phyloP scores from a whole-genome alignment of 2,329 filamentous ascomycete species.

The Claviceps sp. region DNA sequence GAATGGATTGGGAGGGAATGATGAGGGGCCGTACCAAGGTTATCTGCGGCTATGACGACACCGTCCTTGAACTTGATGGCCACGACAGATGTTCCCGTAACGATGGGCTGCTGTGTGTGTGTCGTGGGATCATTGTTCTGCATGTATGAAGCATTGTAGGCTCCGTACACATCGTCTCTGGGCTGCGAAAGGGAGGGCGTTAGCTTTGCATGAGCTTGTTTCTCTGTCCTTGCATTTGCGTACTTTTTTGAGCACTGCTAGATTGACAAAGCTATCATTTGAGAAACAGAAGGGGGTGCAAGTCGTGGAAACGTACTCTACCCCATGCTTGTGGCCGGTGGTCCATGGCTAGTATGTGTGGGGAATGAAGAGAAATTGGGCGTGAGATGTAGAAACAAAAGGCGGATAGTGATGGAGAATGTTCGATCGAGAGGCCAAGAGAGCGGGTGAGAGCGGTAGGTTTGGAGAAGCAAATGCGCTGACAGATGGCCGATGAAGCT shows the following conservation, averaged over 20 bases:
- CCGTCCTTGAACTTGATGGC: slow-evolving; percentile 93
- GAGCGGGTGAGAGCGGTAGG: not conserved
- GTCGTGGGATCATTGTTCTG: slow-evolving; percentile 57
- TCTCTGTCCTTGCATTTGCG: slow-evolving; percentile 2
- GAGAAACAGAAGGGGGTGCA: slow-evolving; percentile 1
- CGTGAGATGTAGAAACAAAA: not conserved
- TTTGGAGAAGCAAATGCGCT: not conserved
- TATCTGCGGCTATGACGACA: slow-evolving; percentile 93
- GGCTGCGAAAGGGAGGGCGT: slow-evolving; percentile 45
- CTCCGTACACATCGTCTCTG: slow-evolving; percentile 91
- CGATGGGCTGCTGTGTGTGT: slow-evolving; percentile 83
- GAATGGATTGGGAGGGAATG: not conserved
- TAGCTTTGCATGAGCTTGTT: slow-evolving; percentile 3
- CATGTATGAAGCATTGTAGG: slow-evolving; percentile 82
- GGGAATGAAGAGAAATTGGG: not conserved
- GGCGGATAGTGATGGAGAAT: not conserved
- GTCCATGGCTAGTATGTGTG: slow-evolving; percentile 38
- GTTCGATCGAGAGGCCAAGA: not conserved
- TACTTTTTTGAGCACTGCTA: not conserved
- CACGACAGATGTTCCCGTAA: slow-evolving; percentile 91
- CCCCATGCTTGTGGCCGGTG: slow-evolving; percentile 63
- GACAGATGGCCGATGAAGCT: slow-evolving; percentile 8
- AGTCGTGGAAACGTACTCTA: slow-evolving; percentile 39
- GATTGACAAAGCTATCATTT: slow-evolving; percentile 1
- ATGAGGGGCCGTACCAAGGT: slow-evolving; percentile 51